Evolutionary conservation across 805 yeast genomes (phyloP), one percentile per base, ranked within the genome.

Genomic region (Ogataea siamensis): DNA sequence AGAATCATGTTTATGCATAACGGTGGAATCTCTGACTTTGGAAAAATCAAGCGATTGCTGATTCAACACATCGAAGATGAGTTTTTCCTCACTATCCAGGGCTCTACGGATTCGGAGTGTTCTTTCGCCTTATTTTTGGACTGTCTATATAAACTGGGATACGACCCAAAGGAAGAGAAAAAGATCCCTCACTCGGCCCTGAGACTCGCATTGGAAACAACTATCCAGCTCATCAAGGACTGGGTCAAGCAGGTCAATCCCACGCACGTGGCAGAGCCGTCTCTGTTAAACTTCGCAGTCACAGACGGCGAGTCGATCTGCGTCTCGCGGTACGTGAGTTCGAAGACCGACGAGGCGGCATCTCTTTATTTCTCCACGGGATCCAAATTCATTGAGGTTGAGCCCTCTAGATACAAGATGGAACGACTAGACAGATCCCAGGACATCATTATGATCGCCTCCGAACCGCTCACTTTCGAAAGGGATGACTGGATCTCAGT

Each of bases 401-500:
- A 79, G 45, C 96, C 95, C 2, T 95, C 96, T 14, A 84, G 87
- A 54, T 93, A 87, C 66, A 76, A 85, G 53, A 88, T 93, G 96
- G 97, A 93, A 62, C 73, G 99, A 38, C 68, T 86, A 43, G 95
- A 89, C 61, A 73, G 97, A 37, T 84, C 93, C 7, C 97, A 91
- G 61, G 91, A 87, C 60, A 91, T 93, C 12, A 83, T 91, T n/a
- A 83, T 93, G 81, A 49, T 93, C 34, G 96, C 99, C 1, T 83
- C 95, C 12, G 99, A 93, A 57, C 99, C 99, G 0, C 70, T 93
- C 40, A 93, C 99, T 0, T 93, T 93, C 60, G 98, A 93, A 64
- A 68, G 99, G 39, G 91, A 89, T 26, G 99, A 93, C 63, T 93
- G 99, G 99, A 85, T 91, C 35, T 82, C 96, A 3, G 94, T 93